These are phyloP conservation scores for Helicostylum pulchrum DNA, from an alignment of 192 early-diverging fungal species.

Conservation along the genomic window DNA sequence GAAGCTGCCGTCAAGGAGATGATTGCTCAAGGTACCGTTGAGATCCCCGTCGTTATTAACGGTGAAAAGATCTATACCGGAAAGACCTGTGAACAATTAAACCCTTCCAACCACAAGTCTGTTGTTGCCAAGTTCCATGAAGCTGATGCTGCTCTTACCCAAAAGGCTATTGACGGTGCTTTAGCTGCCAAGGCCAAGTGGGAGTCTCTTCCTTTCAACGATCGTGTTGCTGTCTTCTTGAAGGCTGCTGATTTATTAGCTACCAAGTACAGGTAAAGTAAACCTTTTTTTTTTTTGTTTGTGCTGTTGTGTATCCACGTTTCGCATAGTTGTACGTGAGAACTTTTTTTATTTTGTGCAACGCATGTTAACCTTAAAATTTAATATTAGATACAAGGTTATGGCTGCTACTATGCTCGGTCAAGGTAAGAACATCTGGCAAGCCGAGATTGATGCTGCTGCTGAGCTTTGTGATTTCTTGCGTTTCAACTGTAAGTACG, in stretches of 20 bases:
- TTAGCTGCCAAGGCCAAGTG: slow-evolving; percentile 81
- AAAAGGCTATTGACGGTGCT: slow-evolving; percentile 81
- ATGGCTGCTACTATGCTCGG: slow-evolving; percentile 80
- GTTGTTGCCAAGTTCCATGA: slow-evolving; percentile 83
- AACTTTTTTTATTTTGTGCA: slow-evolving; percentile 28
- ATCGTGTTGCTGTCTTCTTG: slow-evolving; percentile 93
- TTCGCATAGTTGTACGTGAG: background rate
- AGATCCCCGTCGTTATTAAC: slow-evolving; percentile 83
- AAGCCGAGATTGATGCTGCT: slow-evolving; percentile 98
- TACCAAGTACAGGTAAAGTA: slow-evolving; percentile 80
- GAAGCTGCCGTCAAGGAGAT: slow-evolving; percentile 77
- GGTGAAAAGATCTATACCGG: slow-evolving; percentile 76
- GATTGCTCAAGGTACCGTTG: slow-evolving; percentile 59
- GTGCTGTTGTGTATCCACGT: background rate
- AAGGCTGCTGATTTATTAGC: slow-evolving; percentile 94
- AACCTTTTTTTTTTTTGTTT: background rate
- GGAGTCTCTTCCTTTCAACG: slow-evolving; percentile 92
- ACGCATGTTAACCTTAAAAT: slow-evolving; percentile 4
- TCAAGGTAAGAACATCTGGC: slow-evolving; percentile 98
- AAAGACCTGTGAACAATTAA: slow-evolving; percentile 66
- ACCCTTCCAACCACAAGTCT: slow-evolving; percentile 80
- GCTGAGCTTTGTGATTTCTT: slow-evolving; percentile 93
- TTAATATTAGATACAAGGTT: background rate
- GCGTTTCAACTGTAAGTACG: slow-evolving; percentile 94
- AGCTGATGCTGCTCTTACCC: slow-evolving; percentile 59